Base-by-base conservation (phyloP, 2,329 filamentous ascomycete genomes). In the Setomelanomma holmii region DNA sequence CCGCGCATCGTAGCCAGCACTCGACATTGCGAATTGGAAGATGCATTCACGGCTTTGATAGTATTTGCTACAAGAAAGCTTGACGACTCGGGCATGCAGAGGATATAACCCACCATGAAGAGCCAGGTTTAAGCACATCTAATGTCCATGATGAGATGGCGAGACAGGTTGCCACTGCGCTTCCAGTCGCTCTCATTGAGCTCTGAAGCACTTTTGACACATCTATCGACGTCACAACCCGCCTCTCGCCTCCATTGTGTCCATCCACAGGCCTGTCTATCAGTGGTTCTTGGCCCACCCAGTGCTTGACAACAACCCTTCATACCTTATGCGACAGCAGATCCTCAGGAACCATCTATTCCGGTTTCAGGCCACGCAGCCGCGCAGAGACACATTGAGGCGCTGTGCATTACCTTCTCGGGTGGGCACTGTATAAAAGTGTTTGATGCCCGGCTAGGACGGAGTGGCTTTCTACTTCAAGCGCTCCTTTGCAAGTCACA, bases 301-400 rank as follows among this genome's bases (percentile, higher is more conserved):
- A 50, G 56, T 53, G 57, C 45, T 39, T 34, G 55, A 52, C 53
- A 33, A 43, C 36, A 54, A 54, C 39, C 38, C 41, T 40, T 49
- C 30, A 20, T 54, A 49, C 53, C 55, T 63, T 38, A 69, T 66
- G 61, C 64, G 45, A 55, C 33, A 47, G 23, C 45, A 49, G 57
- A 58, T 52, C 55, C 51, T 64, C 63, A 69, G 69, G 68, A 71
- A 66, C 53, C 34, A 40, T 30, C 14, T 27, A 40, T 46, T 63
- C 70, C 70, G 69, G 71, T 73, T 74, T 74, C 70, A 73, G 42
- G 46, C 50, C 55, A 55, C 51, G 49, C 30, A 27, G 30, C 49
- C 40, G 42, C 44, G 41, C 51, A 41, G 41, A 40, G 27, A 19
- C 39, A 35, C 45, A 41, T 48, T 42, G 46, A 33, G 16, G 27